Evolutionary conservation across 805 yeast species (phyloP).

Genomic region (Ogataea corticis): DNA sequence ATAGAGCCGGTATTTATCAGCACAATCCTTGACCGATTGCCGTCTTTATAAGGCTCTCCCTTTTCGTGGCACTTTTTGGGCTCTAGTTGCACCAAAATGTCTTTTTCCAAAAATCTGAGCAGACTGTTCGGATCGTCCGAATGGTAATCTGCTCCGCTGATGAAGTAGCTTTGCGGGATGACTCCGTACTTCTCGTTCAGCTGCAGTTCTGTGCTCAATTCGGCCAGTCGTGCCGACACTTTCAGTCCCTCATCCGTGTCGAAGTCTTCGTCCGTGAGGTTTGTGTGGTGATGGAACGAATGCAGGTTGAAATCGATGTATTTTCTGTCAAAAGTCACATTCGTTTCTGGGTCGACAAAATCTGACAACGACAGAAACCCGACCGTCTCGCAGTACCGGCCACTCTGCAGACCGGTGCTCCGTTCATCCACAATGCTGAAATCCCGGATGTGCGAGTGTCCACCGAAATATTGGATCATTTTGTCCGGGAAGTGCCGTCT

Average conservation of each 20-base stretch:
- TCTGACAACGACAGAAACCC: slow-evolving; percentile 70
- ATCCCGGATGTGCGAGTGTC: slow-evolving; percentile 91
- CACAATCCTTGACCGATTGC: slow-evolving; percentile 47
- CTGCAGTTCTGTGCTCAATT: slow-evolving; percentile 45
- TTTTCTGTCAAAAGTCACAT: slow-evolving; percentile 47
- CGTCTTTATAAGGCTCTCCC: slow-evolving; percentile 12
- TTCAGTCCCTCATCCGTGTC: slow-evolving; percentile 55
- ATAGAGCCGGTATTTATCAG: slow-evolving; percentile 85
- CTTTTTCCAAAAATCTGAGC: slow-evolving; percentile 55
- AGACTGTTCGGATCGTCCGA: slow-evolving; percentile 53
- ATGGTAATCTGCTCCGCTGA: slow-evolving; percentile 62
- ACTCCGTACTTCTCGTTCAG: slow-evolving; percentile 60
- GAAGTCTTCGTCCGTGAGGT: slow-evolving; percentile 37
- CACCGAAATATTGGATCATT: slow-evolving; percentile 86
- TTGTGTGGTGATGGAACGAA: slow-evolving; percentile 68
- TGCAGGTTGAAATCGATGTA: slow-evolving; percentile 81
- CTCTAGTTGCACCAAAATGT: slow-evolving; percentile 44
- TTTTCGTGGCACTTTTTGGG: slow-evolving; percentile 25
- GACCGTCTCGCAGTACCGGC: slow-evolving; percentile 90
- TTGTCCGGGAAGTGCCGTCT: slow-evolving; percentile 60
- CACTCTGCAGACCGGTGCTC: slow-evolving; percentile 85
- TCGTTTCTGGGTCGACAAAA: slow-evolving; percentile 10
- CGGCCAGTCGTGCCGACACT: slow-evolving; percentile 45
- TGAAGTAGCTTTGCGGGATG: slow-evolving; percentile 66
- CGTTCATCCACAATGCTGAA: slow-evolving; percentile 64